Evolutionary conservation across 1,284 basidiomycete species (phyloP).

Genomic region (Naganishia sp.): DNA sequence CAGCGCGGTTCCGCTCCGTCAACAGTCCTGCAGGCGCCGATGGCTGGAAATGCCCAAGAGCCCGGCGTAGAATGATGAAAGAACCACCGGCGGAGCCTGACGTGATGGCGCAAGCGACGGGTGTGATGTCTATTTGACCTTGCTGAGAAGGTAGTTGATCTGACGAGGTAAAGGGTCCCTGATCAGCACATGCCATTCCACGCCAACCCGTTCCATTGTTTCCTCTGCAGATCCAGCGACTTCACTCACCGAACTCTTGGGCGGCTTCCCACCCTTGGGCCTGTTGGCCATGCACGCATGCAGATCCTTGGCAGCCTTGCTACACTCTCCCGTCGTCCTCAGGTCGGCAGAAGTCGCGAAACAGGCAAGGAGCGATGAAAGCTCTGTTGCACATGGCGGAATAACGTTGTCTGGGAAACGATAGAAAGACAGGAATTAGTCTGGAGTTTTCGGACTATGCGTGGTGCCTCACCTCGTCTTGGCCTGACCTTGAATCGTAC

Average conservation of each 20-base stretch:
- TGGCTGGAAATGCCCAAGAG: too few species aligned
- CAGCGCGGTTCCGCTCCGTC: too few species aligned
- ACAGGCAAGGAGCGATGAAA: conserved; percentile 33
- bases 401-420: conserved; percentile 21
- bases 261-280: conserved; percentile 31
- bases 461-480: conserved; percentile 22
- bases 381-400: conserved; percentile 32
- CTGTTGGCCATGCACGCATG: conserved; percentile 33
- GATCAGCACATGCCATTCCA: neutral
- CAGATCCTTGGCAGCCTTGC: conserved; percentile 29
- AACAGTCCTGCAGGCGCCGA: too few species aligned
- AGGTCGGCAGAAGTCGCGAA: conserved; percentile 34
- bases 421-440: neutral
- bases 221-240: neutral
- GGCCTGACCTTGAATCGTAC: conserved; percentile 34
- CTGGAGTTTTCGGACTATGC: neutral
- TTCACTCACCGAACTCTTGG: conserved; percentile 32
- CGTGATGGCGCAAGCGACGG: too few species aligned
- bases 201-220: neutral
- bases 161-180: neutral
- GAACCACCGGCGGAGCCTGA: too few species aligned
- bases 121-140: conserved; percentile 26
- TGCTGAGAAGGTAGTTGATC: conserved; percentile 33
- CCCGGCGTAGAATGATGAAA: too few species aligned
- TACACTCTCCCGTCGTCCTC: conserved; percentile 26